phyloP scores from a whole-genome alignment of 805 yeast species.

The Myxozyma melibiosi region DNA sequence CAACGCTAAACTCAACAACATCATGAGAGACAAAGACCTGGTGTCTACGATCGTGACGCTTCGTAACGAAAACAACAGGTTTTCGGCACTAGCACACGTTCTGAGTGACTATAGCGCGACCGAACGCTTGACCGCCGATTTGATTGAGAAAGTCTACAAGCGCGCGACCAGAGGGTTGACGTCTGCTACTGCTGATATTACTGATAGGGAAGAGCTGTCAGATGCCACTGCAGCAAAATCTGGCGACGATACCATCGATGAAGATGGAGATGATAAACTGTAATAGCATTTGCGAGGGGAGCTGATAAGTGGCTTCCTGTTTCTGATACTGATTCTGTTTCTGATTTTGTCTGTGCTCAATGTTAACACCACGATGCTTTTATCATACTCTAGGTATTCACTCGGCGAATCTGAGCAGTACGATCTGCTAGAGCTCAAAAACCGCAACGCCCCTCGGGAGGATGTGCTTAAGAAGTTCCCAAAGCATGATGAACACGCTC shows the following conservation, averaged over 20 bases:
- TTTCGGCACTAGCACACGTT: not conserved
- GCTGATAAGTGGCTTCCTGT: no score
- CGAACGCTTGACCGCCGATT: not conserved
- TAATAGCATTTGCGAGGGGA: no score
- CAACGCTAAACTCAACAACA: not conserved
- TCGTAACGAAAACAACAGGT: not conserved
- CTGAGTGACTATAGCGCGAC: not conserved
- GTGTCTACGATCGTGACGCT: not conserved
- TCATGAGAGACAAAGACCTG: not conserved
- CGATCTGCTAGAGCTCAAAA: constrained; percentile 1
- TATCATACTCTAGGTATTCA: not conserved
- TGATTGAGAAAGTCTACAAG: not conserved
- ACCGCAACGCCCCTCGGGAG: not conserved
- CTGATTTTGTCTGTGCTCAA: no score
- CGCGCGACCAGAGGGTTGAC: not conserved
- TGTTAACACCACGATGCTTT: no score
- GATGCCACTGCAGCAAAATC: no score
- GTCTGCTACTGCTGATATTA: not conserved
- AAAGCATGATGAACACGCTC: not conserved
- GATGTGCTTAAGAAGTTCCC: not conserved
- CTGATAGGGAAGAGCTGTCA: not conserved
- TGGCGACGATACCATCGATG: no score
- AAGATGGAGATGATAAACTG: no score
- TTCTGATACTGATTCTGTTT: no score
- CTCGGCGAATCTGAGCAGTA: constrained; percentile 8